phyloP scores from a whole-genome alignment of 768 basidiomycete species.

The Cyathus striatus region DNA sequence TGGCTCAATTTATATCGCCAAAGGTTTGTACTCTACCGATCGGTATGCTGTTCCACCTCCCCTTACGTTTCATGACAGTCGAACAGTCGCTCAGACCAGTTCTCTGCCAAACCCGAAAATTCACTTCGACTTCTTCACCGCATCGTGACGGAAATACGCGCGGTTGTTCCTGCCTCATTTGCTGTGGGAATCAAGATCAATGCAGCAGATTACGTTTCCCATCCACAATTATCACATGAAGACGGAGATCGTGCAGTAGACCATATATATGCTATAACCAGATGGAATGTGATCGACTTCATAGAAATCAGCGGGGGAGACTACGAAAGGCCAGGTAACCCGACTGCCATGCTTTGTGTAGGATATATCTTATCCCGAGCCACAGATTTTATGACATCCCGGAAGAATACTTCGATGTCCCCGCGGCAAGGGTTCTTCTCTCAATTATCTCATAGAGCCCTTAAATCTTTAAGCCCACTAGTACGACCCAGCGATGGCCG shows the following conservation, averaged over 20 bases:
- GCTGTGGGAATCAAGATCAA: conserved; percentile 78
- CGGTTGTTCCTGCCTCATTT: conserved; percentile 50
- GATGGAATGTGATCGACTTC: conserved; percentile 70
- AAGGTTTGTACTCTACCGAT: conserved; percentile 37
- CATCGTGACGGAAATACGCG: conserved; percentile 53
- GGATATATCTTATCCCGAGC: conserved; percentile 7
- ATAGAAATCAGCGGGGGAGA: conserved; percentile 87
- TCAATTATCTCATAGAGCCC: conserved; percentile 55
- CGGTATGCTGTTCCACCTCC: neutral
- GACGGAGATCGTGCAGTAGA: conserved; percentile 45
- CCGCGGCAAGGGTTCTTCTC: conserved; percentile 71
- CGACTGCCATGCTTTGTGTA: too few relatives aligned
- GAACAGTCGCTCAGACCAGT: conserved; percentile 48
- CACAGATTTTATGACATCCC: conserved; percentile 27
- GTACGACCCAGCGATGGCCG: conserved; percentile 13
- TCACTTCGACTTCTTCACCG: conserved; percentile 53
- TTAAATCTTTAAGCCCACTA: conserved; percentile 35
- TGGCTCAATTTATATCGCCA: conserved; percentile 73
- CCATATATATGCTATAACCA: conserved; percentile 56
- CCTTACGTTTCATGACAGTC: conserved; percentile 7
- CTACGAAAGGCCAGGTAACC: conserved; percentile 81
- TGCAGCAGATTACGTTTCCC: conserved; percentile 60
- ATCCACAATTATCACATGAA: neutral
- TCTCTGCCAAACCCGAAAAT: conserved; percentile 35
- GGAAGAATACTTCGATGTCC: conserved; percentile 15